Conservation (phyloP, 1,284 basidiomycete species). For the Ceratobasidium sp. region DNA sequence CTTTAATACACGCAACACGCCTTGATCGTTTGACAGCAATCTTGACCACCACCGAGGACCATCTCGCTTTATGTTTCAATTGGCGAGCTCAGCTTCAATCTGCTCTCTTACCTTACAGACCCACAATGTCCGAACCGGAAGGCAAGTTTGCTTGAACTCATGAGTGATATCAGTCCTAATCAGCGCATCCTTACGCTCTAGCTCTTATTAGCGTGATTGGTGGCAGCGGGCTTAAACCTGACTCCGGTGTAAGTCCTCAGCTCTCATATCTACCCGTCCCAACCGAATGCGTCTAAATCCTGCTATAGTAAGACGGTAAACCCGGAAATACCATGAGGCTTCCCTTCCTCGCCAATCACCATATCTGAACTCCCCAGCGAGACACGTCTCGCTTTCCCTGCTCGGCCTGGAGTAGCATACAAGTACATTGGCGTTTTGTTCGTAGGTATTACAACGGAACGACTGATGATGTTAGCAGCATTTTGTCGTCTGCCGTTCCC, state of each 20-base stretch:
- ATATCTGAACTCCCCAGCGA: conserved; percentile 86
- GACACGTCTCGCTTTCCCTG: conserved; percentile 86
- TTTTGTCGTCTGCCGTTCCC: conserved; percentile 81
- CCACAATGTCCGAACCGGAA: conserved; percentile 15
- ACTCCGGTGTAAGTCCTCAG: conserved; percentile 76
- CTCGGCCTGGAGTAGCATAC: conserved; percentile 88
- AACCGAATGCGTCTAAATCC: background rate
- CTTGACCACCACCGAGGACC: too few relatives aligned
- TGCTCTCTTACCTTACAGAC: background rate
- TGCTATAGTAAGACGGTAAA: conserved; percentile 70
- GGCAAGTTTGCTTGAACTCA: background rate
- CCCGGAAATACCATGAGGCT: conserved; percentile 90
- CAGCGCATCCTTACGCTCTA: too few relatives aligned
- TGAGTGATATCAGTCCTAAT: too few relatives aligned
- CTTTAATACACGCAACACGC: too few relatives aligned
- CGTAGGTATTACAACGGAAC: background rate
- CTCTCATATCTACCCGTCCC: background rate
- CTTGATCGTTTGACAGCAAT: too few relatives aligned
- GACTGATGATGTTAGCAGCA: conserved; percentile 44
- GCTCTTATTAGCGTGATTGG: conserved; percentile 87
- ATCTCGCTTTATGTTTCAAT: too few relatives aligned
- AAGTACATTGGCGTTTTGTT: conserved; percentile 55
- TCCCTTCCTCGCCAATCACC: conserved; percentile 89
- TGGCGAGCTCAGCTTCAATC: too few relatives aligned
- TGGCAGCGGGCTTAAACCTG: conserved; percentile 83